Conservation (phyloP, 139 green algal genomes). For the Pycnococcus provasolii region DNA sequence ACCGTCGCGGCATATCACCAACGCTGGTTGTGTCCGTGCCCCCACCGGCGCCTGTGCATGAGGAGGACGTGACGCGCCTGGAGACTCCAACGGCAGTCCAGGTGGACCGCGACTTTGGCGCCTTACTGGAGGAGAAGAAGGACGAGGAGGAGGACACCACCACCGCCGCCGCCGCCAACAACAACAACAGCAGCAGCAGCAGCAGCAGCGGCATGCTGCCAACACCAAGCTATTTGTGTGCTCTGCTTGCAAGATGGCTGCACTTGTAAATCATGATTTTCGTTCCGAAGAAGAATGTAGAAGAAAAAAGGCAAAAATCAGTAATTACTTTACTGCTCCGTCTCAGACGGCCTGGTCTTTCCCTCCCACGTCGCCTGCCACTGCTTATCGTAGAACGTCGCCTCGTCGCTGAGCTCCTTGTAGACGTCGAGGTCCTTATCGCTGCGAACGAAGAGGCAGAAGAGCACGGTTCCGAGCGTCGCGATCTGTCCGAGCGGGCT, state of each 20-base stretch:
- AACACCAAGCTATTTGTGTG: no score
- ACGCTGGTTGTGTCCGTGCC: background rate
- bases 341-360: conserved; percentile 36
- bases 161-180: no score
- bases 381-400: conserved; percentile 52
- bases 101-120: background rate
- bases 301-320: background rate
- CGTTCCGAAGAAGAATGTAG: no score
- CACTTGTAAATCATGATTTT: no score
- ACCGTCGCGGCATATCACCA: background rate
- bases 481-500: conserved; percentile 43
- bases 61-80: no score
- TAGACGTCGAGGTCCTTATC: conserved; percentile 34
- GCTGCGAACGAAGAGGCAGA: conserved; percentile 33
- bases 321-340: conserved; percentile 14
- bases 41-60: background rate
- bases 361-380: conserved; percentile 43
- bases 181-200: no score
- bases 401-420: conserved; percentile 39
- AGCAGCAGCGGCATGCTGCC: no score
- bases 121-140: background rate
- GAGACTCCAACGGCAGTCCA: no score
- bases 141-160: no score
- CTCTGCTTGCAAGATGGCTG: no score
- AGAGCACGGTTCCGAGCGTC: conserved; percentile 34